phyloP scores from a whole-genome alignment of 2,329 filamentous ascomycete species.

The Neonectria sp. region DNA sequence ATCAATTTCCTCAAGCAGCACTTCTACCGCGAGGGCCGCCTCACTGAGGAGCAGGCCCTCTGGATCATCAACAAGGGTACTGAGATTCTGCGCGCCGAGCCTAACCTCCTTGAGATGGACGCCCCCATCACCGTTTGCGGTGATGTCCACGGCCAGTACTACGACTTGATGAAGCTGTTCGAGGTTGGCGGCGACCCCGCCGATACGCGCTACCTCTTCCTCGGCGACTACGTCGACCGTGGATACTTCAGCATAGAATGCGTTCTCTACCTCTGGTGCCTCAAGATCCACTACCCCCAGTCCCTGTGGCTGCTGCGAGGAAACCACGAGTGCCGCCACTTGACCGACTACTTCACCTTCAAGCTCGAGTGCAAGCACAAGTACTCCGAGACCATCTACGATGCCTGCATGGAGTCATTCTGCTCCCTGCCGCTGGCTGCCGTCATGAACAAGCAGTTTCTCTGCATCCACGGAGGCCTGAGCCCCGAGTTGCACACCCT shows the following conservation, averaged over 20 bases:
- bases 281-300: conserved; percentile 99
- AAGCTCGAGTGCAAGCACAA: conserved; percentile 99
- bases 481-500: conserved; percentile 97
- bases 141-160: conserved; percentile 99
- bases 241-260: conserved; percentile 99
- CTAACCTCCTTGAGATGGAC: conserved; percentile 98
- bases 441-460: conserved; percentile 99
- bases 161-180: conserved; percentile 99
- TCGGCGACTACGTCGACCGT: conserved; percentile 98
- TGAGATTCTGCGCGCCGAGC: conserved; percentile 89
- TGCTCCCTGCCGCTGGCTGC: conserved; percentile 93
- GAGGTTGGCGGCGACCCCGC: conserved; percentile 97
- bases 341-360: conserved; percentile 99
- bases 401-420: conserved; percentile 99
- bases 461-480: conserved; percentile 97
- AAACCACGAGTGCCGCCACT: conserved; percentile 98
- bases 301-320: conserved; percentile 96
- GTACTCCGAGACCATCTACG: conserved; percentile 95
- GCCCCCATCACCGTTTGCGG: conserved; percentile 98
- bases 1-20: conserved; percentile 97
- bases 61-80: conserved; percentile 94
- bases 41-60: conserved; percentile 97
- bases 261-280: conserved; percentile 95
- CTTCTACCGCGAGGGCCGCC: conserved; percentile 95
- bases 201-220: conserved; percentile 96